These are phyloP conservation scores for Cyclotella kingstonii DNA, from an alignment of 108 stramenopile species.

Conservation along the genomic window DNA sequence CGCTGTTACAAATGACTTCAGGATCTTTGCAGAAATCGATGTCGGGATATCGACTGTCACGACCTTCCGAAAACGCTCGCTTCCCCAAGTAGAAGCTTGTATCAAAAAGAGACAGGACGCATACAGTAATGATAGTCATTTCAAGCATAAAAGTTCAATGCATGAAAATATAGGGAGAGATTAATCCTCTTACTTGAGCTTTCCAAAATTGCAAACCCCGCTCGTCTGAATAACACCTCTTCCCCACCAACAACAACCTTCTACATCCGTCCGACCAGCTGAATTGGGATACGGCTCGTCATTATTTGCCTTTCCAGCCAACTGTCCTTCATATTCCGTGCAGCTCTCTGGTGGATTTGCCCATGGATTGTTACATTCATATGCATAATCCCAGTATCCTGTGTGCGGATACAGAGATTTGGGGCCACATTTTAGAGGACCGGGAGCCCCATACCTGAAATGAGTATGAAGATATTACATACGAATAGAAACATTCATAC, in stretches of 20 bases:
- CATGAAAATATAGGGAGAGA: too few species aligned
- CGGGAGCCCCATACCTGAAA: conserved; percentile 32
- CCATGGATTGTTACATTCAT: conserved; percentile 44
- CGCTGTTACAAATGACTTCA: conserved; percentile 43
- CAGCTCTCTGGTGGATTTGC: conserved; percentile 41
- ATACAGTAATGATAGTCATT: too few species aligned
- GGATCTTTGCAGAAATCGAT: conserved; percentile 51
- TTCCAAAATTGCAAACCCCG: conserved; percentile 47
- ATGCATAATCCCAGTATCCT: conserved; percentile 44
- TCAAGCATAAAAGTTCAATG: too few species aligned
- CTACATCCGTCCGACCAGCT: conserved; percentile 47
- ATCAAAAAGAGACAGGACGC: too few species aligned
- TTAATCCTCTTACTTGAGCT: conserved; percentile 33
- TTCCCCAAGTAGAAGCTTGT: conserved; percentile 40
- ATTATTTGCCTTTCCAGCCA: conserved; percentile 44
- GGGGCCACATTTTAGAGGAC: conserved; percentile 43
- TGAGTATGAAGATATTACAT: background rate
- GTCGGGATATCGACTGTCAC: conserved; percentile 39
- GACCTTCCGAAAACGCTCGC: conserved; percentile 42
- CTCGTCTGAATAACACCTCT: conserved; percentile 50
- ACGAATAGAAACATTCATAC: too few species aligned
- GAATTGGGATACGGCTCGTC: conserved; percentile 32
- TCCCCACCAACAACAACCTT: conserved; percentile 60
- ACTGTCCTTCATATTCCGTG: conserved; percentile 44
- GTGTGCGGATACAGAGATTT: conserved; percentile 30